Base-by-base conservation (phyloP, 2,329 filamentous ascomycete genomes). In the Paracoccidioides lutzii region DNA sequence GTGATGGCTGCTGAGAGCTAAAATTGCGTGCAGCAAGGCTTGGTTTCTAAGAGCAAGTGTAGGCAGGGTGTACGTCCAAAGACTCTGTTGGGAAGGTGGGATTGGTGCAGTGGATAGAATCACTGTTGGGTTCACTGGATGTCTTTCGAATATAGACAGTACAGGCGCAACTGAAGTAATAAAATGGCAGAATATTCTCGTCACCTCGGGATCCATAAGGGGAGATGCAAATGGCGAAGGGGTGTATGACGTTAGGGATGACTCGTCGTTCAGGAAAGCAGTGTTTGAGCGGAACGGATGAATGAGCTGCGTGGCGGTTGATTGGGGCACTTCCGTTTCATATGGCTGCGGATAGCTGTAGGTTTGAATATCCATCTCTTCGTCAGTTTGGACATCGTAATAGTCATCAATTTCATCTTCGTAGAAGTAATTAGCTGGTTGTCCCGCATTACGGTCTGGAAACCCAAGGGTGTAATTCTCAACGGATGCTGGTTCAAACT, bases 181-280 rank as follows among this genome's bases (percentile, higher is more conserved):
- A 68, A 96, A 97, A 70, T 97, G 90, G 68, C 85, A 85, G 68
- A 97, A 97, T 5, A 95, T 83, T 35, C 84, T 80, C 12, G 88
- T 85, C 9, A 88, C 91, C 60, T 85, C 84, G 2, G 82, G 80
- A 60, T 96, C 89, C 62, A 84, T 87, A 33, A 96, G 74, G 37
- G 93, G 90, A 42, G 84, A 85, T 37, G 81, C 81, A 28, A 78
- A 72, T 3, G 81, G 78, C 0, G 81, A 81, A 4, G 85, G 84
- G 43, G 78, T 76, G 62, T 90, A 90, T 2, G 79, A 82, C 12
- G 82, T 77, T 48, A 90, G 74, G 8, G 76, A 63, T 54, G 76
- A 74, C 1, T 72, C 68, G 55, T 76, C 73, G 40, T 75, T 73
- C 51, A 76, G 55, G 57, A 76, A 75, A 6, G 73, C 75, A 4